A percentile compares a stretch with the other conserved stretches of the same genome.
These are phyloP conservation scores for Nidularia pulvinata DNA, from an alignment of 768 basidiomycete genomes.

Conservation along the genomic window DNA sequence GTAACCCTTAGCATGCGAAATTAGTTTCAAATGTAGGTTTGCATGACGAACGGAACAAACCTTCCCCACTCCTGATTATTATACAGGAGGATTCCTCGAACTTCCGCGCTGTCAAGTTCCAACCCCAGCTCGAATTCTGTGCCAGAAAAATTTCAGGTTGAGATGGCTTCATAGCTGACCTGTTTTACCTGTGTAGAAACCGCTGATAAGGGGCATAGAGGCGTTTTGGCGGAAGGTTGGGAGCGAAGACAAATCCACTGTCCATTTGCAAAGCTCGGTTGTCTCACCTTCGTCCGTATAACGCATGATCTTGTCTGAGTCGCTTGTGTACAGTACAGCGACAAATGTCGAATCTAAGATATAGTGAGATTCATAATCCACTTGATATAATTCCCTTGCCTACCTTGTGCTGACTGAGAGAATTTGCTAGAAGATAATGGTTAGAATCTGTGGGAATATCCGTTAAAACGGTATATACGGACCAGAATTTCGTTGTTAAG, in stretches of 20 bases:
- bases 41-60: conserved; percentile 31
- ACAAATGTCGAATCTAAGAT: conserved; percentile 72
- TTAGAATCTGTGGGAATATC: conserved; percentile 1
- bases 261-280: conserved; percentile 82
- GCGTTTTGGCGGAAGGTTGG: conserved; percentile 81
- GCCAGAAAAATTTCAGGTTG: not conserved
- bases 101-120: conserved; percentile 85
- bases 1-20: conserved; percentile 31
- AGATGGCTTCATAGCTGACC: conserved; percentile 1
- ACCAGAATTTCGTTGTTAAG: conserved; percentile 84
- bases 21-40: not conserved
- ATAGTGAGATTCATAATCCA: conserved; percentile 2
- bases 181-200: conserved; percentile 74
- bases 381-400: not conserved
- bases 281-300: conserved; percentile 88
- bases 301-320: conserved; percentile 73
- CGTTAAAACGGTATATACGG: conserved; percentile 16
- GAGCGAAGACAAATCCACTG: conserved; percentile 76
- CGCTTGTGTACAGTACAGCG: conserved; percentile 81
- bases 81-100: conserved; percentile 77
- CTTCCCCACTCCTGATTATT: conserved; percentile 83
- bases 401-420: conserved; percentile 62
- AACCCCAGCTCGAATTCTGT: conserved; percentile 83
- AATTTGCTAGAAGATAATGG: conserved; percentile 54
- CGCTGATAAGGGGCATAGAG: conserved; percentile 47